A percentile compares a stretch with the other conserved stretches of the same genome.
Conservation (phyloP, 345 rosid species). For the Linum tenue region DNA sequence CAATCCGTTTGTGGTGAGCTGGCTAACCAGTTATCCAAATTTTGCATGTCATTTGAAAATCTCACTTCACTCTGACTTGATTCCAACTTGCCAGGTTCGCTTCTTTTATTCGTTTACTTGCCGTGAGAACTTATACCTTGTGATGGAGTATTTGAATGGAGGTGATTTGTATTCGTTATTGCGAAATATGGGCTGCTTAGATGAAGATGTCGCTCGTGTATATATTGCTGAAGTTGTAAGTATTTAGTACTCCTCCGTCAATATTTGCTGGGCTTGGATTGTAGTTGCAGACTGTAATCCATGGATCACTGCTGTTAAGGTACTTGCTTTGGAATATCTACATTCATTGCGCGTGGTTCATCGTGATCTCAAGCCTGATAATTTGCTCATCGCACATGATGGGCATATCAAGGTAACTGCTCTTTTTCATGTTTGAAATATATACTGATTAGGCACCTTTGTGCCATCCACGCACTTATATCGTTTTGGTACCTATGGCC, state of each 20-base stretch:
- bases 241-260: conserved; percentile 6
- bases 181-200: conserved; percentile 96
- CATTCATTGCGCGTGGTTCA: conserved; percentile 93
- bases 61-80: conserved; percentile 22
- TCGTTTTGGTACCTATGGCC: neutral
- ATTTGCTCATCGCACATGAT: conserved; percentile 94
- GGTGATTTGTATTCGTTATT: conserved; percentile 92
- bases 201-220: conserved; percentile 95
- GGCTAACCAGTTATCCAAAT: conserved; percentile 28
- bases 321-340: conserved; percentile 93
- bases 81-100: conserved; percentile 64
- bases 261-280: neutral
- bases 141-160: conserved; percentile 99
- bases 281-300: neutral
- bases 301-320: conserved; percentile 30
- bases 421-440: conserved; percentile 1
- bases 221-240: conserved; percentile 99
- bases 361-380: conserved; percentile 99
- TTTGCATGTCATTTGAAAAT: conserved; percentile 16
- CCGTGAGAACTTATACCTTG: conserved; percentile 96
- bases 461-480: too few species aligned
- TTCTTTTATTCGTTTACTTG: conserved; percentile 99
- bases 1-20: conserved; percentile 99
- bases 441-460: too few species aligned
- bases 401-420: conserved; percentile 87